phyloP scores from a whole-genome alignment of 768 basidiomycete genomes.

The Hericium rajendrae region DNA sequence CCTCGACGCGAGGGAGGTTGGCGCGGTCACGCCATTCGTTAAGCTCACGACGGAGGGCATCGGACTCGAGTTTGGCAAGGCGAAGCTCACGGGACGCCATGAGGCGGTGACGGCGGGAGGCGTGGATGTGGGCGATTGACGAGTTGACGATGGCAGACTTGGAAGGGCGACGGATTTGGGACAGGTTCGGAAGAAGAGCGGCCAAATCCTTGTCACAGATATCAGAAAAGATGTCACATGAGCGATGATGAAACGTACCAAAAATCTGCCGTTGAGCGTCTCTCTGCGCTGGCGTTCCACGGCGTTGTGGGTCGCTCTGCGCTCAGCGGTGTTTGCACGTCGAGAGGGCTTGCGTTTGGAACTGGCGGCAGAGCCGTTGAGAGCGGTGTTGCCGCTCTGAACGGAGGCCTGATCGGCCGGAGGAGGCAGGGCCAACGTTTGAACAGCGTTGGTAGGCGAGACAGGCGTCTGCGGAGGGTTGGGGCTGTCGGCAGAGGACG shows the following conservation, averaged over 20 bases:
- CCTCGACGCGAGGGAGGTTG: constrained; percentile 61
- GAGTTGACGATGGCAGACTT: constrained; percentile 97
- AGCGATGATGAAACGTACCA: constrained; percentile 38
- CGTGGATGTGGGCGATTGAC: constrained; percentile 81
- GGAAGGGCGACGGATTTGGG: constrained; percentile 85
- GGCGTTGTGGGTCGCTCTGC: constrained; percentile 93
- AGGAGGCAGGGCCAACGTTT: constrained; percentile 26
- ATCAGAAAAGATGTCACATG: constrained; percentile 10
- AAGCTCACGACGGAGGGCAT: constrained; percentile 81
- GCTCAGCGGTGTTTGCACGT: constrained; percentile 93
- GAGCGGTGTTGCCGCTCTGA: constrained; percentile 10
- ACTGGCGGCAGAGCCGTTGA: constrained; percentile 25
- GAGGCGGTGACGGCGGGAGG: constrained; percentile 71
- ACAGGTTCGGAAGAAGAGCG: constrained; percentile 84
- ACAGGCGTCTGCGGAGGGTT: constrained; percentile 40
- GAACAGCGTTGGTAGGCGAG: constrained; percentile 28
- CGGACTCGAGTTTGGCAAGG: constrained; percentile 67
- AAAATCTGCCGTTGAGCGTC: constrained; percentile 86
- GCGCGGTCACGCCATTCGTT: constrained; percentile 88
- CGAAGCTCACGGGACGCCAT: constrained; percentile 80
- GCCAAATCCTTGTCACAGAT: constrained; percentile 67
- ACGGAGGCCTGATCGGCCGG: constrained; percentile 19
- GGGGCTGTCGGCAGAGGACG: constrained; percentile 32
- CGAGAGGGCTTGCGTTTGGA: constrained; percentile 75
- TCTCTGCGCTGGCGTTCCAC: constrained; percentile 91